These are phyloP conservation scores for Hypoxylon sp. DNA, from an alignment of 2,329 filamentous ascomycete genomes.

Conservation along the genomic window DNA sequence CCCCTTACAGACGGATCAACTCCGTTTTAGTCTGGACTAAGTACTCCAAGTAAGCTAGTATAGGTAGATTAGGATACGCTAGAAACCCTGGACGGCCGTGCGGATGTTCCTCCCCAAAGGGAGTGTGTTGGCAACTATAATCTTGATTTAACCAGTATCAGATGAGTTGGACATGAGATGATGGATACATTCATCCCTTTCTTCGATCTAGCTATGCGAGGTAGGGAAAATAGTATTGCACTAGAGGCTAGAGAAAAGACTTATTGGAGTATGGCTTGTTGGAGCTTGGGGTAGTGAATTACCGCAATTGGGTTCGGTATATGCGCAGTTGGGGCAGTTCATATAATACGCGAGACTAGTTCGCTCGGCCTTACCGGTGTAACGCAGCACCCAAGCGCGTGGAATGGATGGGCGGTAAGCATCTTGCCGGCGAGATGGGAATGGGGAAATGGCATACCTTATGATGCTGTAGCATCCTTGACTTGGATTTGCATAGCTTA, in stretches of 20 bases:
- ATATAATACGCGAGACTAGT: slow-evolving; percentile 24
- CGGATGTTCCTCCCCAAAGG: slow-evolving; percentile 3
- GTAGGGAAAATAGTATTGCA: background rate
- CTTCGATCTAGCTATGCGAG: slow-evolving; percentile 18
- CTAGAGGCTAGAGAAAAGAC: background rate
- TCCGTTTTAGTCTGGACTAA: slow-evolving; percentile 29
- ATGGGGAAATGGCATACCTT: background rate
- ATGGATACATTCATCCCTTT: slow-evolving; percentile 27
- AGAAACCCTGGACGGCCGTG: slow-evolving; percentile 9
- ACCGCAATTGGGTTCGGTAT: slow-evolving; percentile 37
- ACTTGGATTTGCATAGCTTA: slow-evolving; percentile 17
- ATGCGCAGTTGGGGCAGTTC: slow-evolving; percentile 26
- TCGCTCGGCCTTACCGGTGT: slow-evolving; percentile 40
- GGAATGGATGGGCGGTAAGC: slow-evolving; percentile 36
- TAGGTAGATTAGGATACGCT: slow-evolving; percentile 23
- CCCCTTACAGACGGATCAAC: slow-evolving; percentile 37
- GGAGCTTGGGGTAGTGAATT: slow-evolving; percentile 23
- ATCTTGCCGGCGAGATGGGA: slow-evolving; percentile 22
- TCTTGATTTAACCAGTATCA: slow-evolving; percentile 25
- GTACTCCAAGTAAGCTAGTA: slow-evolving; percentile 18
- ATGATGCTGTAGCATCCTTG: background rate
- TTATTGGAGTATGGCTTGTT: slow-evolving; percentile 16
- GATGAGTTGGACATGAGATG: slow-evolving; percentile 12
- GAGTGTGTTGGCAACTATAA: slow-evolving; percentile 28
- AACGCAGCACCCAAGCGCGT: slow-evolving; percentile 29